Evolutionary conservation across 306 rosid species (phyloP).

Genomic region (Rosa chinensis): DNA sequence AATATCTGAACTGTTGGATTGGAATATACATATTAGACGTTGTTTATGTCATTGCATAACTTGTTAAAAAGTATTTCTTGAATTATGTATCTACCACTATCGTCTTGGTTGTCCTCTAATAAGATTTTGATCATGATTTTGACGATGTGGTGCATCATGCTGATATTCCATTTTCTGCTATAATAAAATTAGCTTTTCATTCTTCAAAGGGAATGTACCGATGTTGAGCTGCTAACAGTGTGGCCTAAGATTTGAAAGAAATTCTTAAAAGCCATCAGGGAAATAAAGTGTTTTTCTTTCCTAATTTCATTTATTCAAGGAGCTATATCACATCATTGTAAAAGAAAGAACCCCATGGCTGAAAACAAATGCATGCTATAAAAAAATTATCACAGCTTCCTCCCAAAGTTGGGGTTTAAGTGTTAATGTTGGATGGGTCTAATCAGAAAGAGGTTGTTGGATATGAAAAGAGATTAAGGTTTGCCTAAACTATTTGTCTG

Average conservation of each 20-base stretch:
- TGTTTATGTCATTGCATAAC: neutral
- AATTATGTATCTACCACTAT: neutral
- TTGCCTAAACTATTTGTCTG: neutral
- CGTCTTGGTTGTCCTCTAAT: neutral
- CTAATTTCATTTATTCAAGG: neutral
- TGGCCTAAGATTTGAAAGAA: neutral
- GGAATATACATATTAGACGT: neutral
- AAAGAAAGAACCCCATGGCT: neutral
- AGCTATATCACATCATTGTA: neutral
- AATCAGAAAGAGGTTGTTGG: neutral
- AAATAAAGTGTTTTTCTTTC: neutral
- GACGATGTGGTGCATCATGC: neutral
- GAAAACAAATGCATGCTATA: neutral
- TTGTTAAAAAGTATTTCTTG: neutral
- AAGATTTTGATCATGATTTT: neutral
- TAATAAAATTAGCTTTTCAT: neutral
- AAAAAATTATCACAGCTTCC: neutral
- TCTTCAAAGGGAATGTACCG: neutral
- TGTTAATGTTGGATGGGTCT: neutral
- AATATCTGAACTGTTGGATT: neutral
- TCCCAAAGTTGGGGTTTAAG: neutral
- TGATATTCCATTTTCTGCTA: neutral
- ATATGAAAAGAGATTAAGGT: neutral
- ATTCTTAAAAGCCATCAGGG: neutral
- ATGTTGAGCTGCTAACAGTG: neutral